phyloP scores from a whole-genome alignment of 352 stramenopile species.

The Phytophthora nicotianae region DNA sequence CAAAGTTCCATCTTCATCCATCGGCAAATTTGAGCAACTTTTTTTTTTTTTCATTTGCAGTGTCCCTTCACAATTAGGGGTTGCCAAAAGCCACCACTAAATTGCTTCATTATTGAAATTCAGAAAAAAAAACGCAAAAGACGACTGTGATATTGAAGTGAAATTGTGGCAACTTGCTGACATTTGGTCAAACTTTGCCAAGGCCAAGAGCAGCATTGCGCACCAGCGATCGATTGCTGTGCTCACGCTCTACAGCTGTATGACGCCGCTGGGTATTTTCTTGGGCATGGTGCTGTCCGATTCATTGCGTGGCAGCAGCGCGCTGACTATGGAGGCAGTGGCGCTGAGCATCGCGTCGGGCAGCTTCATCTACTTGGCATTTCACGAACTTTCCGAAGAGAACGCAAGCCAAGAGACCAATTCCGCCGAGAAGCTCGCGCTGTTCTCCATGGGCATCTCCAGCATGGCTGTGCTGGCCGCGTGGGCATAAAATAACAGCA shows the following conservation, averaged over 20 bases:
- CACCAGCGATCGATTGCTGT: constrained; percentile 52
- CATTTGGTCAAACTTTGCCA: constrained; percentile 49
- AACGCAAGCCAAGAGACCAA: constrained; percentile 43
- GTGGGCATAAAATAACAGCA: constrained; percentile 26
- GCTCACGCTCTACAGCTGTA: constrained; percentile 67
- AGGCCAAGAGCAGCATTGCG: constrained; percentile 55
- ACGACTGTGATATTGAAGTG: constrained; percentile 5
- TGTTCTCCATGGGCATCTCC: constrained; percentile 52
- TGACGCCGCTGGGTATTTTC: constrained; percentile 68
- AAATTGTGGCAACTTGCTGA: constrained; percentile 4
- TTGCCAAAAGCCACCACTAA: too few species aligned
- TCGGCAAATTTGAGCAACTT: background rate
- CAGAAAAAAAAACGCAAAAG: too few species aligned
- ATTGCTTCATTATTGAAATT: too few species aligned
- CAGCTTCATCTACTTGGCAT: constrained; percentile 74
- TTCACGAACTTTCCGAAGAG: constrained; percentile 72
- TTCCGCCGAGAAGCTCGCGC: constrained; percentile 50
- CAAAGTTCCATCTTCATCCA: constrained; percentile 25
- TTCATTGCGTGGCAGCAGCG: constrained; percentile 46
- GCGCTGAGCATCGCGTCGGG: constrained; percentile 60
- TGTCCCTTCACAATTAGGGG: background rate
- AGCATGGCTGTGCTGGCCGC: constrained; percentile 60
- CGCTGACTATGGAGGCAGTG: constrained; percentile 47
- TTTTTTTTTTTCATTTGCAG: background rate
- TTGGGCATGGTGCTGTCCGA: constrained; percentile 62